These are phyloP conservation scores for Porcisia hertigi DNA, from an alignment of 208 protist species.

Conservation along the genomic window DNA sequence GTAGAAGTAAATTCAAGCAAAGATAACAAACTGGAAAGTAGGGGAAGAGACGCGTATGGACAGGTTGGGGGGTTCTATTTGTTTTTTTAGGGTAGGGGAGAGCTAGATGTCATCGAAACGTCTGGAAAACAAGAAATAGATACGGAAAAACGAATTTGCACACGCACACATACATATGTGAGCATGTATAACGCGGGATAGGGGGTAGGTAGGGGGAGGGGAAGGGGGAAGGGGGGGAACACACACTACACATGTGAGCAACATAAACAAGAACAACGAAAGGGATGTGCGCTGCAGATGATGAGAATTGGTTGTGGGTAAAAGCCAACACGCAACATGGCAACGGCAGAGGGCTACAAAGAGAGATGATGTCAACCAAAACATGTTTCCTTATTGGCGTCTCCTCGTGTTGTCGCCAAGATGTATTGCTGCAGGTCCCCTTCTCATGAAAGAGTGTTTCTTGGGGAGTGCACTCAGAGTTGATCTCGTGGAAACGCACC, in stretches of 20 bases:
- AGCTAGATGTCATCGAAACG: neutral
- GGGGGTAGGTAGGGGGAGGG: neutral
- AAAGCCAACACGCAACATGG: neutral
- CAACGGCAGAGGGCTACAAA: constrained; percentile 4
- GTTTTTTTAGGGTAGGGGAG: neutral
- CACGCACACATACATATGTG: neutral
- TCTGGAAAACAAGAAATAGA: neutral
- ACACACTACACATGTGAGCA: neutral
- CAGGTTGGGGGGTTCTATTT: no score
- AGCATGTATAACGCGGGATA: neutral
- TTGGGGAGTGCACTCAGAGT: neutral
- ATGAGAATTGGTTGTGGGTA: neutral
- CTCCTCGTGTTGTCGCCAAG: no score
- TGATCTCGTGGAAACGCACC: neutral
- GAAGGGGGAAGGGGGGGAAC: neutral
- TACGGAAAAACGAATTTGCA: neutral
- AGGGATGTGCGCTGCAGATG: neutral
- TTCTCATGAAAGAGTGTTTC: neutral
- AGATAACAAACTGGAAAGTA: neutral
- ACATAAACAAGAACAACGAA: neutral
- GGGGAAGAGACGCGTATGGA: neutral
- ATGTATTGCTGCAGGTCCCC: no score
- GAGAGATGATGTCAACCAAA: neutral
- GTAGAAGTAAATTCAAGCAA: neutral
- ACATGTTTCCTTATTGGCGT: neutral